phyloP scores from a whole-genome alignment of 2,329 filamentous ascomycete genomes.

The Penicillium sp. region DNA sequence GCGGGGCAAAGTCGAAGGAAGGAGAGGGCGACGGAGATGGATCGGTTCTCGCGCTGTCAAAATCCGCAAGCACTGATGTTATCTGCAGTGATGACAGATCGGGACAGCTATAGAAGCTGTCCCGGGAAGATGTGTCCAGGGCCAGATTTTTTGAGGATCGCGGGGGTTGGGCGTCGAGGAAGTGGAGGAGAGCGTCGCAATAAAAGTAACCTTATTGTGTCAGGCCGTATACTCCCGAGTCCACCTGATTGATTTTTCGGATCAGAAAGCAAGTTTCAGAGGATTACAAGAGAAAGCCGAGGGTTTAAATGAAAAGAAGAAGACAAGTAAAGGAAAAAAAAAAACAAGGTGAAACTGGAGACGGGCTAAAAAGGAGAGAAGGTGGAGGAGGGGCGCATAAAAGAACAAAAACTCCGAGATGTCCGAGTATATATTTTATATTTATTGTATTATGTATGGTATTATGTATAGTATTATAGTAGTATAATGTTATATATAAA shows the following conservation, averaged over 20 bases:
- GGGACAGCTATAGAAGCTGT: conserved; percentile 47
- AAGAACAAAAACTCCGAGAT: conserved; percentile 8
- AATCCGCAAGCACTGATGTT: conserved; percentile 27
- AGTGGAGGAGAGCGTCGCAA: conserved; percentile 19
- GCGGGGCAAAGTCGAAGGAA: conserved; percentile 29
- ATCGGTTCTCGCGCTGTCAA: conserved; percentile 29
- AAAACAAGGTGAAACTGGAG: background rate
- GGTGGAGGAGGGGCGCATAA: conserved; percentile 11
- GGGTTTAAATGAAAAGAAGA: background rate
- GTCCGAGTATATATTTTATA: background rate
- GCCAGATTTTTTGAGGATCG: conserved; percentile 41
- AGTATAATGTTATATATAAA: background rate
- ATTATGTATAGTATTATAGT: background rate
- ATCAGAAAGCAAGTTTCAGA: background rate
- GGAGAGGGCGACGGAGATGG: conserved; percentile 36
- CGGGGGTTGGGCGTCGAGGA: conserved; percentile 25
- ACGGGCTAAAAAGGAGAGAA: conserved; percentile 8
- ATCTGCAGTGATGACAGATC: conserved; percentile 43
- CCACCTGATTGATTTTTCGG: background rate
- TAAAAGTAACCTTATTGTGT: conserved; percentile 16
- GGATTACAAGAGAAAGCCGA: background rate
- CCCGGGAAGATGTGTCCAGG: conserved; percentile 39
- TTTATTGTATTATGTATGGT: background rate
- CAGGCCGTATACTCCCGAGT: conserved; percentile 10
- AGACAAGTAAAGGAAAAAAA: background rate